Base-by-base conservation (phyloP, 108 stramenopile species). In the Fistulifera pelliculosa region DNA sequence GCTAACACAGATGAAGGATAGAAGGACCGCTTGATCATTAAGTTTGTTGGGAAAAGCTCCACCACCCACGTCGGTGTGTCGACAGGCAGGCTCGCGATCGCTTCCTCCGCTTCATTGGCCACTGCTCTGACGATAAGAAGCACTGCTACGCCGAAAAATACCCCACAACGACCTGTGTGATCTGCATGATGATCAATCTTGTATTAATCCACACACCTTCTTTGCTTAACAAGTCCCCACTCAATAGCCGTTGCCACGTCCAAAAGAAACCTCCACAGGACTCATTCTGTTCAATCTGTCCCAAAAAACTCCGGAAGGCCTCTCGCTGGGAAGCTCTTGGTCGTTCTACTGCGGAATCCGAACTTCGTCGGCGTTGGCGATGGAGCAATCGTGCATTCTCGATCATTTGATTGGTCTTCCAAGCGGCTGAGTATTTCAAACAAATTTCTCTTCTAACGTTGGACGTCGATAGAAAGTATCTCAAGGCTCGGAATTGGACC, bases 191-290 rank as follows among this genome's bases (percentile, higher is more conserved):
- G 27, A 54, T 54, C 14, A 71, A 24, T 15, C 70, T 19, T 19
- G 70, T 38, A 27, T 53, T 48, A 7, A 79, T 42, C 78, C 78
- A 83, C 38, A 83, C 63, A 11, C 82, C 82, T 31, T 83, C 82
- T 0, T 53, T 38, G 13, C 62, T 50, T 38, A 75, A 79, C 0
- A 83, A 23, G 15, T 52, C 56, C 45, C 70, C 56, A 16, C 19
- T 56, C 24, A 61, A 52, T 12, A 80, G 38, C 27, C 42, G 42
- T 21, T 54, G 58, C 73, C 69, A 77, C 2, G 58, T 56, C 65
- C 60, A 63, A 19, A 64, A 6, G 39, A 65, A 55, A 4, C 62
- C 58, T 0, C 64, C 81, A 41, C 51, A 41, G 5, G 53, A 59
- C 39, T 66, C 73, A 8, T 25, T 54, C 14, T 43, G 21, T 44